phyloP scores from a whole-genome alignment of 2,329 filamentous ascomycete species.

The Cryphonectria japonica region DNA sequence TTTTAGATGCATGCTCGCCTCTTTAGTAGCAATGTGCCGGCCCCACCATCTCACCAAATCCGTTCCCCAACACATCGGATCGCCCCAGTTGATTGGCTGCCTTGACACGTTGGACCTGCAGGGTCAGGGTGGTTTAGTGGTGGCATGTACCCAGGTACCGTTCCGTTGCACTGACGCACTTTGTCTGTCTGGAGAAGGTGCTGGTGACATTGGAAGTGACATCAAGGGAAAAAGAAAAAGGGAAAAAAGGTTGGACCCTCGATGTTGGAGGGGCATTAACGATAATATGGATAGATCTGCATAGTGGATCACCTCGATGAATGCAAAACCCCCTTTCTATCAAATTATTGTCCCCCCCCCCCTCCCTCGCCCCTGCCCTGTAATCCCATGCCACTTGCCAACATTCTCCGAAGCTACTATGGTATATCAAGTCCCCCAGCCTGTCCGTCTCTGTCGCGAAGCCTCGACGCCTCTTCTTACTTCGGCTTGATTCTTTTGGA shows the following conservation, averaged over 20 bases:
- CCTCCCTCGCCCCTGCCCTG: neutral
- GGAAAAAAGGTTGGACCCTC: neutral
- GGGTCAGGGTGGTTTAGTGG: neutral
- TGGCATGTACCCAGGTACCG: neutral
- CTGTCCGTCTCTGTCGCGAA: constrained; percentile 3
- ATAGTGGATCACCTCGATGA: neutral
- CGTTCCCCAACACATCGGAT: constrained; percentile 27
- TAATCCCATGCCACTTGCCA: neutral
- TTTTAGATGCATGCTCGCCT: neutral
- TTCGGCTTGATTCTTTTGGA: constrained; percentile 7
- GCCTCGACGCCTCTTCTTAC: neutral
- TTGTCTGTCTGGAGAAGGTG: neutral
- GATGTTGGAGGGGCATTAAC: neutral
- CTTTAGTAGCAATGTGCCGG: constrained; percentile 5
- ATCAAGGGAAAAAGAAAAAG: neutral
- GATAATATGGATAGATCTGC: neutral
- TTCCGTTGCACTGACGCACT: neutral
- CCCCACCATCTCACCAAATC: constrained; percentile 30
- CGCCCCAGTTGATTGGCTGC: constrained; percentile 21
- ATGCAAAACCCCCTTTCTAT: constrained; percentile 8
- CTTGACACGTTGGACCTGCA: constrained; percentile 21
- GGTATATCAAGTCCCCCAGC: constrained; percentile 13
- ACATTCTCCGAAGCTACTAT: constrained; percentile 5
- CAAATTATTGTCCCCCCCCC: neutral
- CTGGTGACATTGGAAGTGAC: neutral